Evolutionary conservation across 2,329 filamentous ascomycete genomes (phyloP), one percentile per base, ranked within the genome.

Genomic region (Pestalotiopsis sp.): DNA sequence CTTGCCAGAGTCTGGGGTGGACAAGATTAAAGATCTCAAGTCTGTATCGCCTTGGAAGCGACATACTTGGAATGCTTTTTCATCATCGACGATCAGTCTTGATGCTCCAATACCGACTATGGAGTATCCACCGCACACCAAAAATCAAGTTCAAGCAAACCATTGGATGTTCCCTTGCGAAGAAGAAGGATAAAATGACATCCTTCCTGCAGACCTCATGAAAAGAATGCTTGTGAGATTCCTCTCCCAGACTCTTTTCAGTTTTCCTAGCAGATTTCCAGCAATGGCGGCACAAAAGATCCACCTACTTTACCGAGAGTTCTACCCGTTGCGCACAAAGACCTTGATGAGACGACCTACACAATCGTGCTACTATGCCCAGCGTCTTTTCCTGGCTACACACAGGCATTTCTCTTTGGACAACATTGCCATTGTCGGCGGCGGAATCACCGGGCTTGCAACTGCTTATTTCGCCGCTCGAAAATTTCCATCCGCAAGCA

Each of bases 351-450:
- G 45, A n/a, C 45, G 17, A 52, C 17, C 45, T n/a, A 20, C 7
- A 9, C 45, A 9, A 20, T 52, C 45, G 45, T 20, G 11, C 45
- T 20, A n/a, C 14, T 52, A 3, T 23, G 45, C 20, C 11, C 45
- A 20, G n/a, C n/a, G 4, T 52, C n/a, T 52, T 52, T 52, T 17
- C 20, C 45, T 52, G 17, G 45, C 45, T 52, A 52, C 45, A 52
- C 45, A 9, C 11, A n/a, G 45, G 45, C 45, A n/a, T 17, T 20
- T 9, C 45, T 52, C 45, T 6, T 52, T 20, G 17, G 14, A 62
- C 38, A 69, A 57, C 13, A 70, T 70, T 63, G 69, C 69, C 17
- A 49, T 68, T 17, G 27, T 70, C n/a, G 66, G 66, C 13, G 69
- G 69, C 49, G 69, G 69, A 5, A 68, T 68, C 41, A 70, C 69